Percentiles rank a stretch among this genome's conserved stretches.
phyloP scores from a whole-genome alignment of 2,329 filamentous ascomycete genomes.

The Tolypocladium sp. region DNA sequence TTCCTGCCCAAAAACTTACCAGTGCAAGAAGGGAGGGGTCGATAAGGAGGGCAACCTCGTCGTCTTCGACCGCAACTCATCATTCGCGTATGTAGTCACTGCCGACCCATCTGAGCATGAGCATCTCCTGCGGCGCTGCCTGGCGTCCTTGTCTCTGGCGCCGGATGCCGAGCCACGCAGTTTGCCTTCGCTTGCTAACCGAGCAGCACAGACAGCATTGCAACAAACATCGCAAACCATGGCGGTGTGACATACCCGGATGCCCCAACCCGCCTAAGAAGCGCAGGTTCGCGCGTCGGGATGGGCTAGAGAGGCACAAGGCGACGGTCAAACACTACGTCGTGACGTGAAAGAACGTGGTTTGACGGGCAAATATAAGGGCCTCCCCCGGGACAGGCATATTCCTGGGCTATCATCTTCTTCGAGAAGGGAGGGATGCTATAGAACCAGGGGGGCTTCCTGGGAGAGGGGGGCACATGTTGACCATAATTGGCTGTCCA shows the following conservation, averaged over 20 bases:
- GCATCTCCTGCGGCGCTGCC: neutral
- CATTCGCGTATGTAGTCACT: constrained; percentile 23
- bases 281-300: constrained; percentile 29
- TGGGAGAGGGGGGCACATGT: neutral
- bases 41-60: constrained; percentile 27
- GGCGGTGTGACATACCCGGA: constrained; percentile 26
- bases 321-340: constrained; percentile 28
- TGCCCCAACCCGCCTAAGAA: constrained; percentile 32
- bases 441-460: neutral
- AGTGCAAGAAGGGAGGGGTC: constrained; percentile 30
- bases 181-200: neutral
- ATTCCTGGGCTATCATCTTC: neutral
- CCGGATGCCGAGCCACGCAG: neutral
- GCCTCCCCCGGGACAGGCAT: neutral
- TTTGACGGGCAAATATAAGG: neutral
- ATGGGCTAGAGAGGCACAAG: constrained; percentile 31
- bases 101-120: neutral
- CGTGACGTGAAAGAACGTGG: constrained; percentile 12
- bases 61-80: constrained; percentile 31
- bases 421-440: neutral
- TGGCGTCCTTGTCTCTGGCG: neutral
- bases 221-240: constrained; percentile 33
- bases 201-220: constrained; percentile 26
- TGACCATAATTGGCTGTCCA: neutral
- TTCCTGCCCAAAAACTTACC: constrained; percentile 22